Evolutionary conservation across 176 grass and related monocot species (phyloP).

Genomic region (Aegilops tauschii): DNA sequence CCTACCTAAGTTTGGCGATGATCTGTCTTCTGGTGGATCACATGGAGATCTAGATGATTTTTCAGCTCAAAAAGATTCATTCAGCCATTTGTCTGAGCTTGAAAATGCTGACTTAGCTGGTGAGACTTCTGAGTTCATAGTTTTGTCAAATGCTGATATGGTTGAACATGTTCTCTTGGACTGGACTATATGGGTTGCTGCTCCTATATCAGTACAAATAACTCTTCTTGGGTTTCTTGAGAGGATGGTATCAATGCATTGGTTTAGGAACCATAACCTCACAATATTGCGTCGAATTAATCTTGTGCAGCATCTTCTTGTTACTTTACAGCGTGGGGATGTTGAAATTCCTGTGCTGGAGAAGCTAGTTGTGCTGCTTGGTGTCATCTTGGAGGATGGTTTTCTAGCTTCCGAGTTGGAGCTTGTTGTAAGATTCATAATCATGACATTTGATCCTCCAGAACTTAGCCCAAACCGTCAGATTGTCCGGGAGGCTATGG

Average conservation of each 20-base stretch:
- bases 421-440: slow-evolving; percentile 96
- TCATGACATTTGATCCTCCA: slow-evolving; percentile 99
- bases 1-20: slow-evolving; percentile 79
- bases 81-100: slow-evolving; percentile 94
- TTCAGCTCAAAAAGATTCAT: slow-evolving; percentile 87
- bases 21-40: slow-evolving; percentile 86
- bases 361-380: slow-evolving; percentile 96
- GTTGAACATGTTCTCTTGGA: slow-evolving; percentile 97
- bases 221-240: slow-evolving; percentile 95
- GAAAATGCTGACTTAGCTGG: slow-evolving; percentile 77
- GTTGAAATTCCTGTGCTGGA: slow-evolving; percentile 92
- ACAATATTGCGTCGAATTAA: slow-evolving; percentile 94
- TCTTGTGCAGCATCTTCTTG: slow-evolving; percentile 96
- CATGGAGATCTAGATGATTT: slow-evolving; percentile 83
- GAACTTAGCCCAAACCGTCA: slow-evolving; percentile 53
- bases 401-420: slow-evolving; percentile 96
- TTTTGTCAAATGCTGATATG: slow-evolving; percentile 99
- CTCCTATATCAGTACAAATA: slow-evolving; percentile 94
- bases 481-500: slow-evolving; percentile 85
- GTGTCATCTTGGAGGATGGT: slow-evolving; percentile 98
- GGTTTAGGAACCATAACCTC: slow-evolving; percentile 96
- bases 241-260: slow-evolving; percentile 99
- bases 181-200: slow-evolving; percentile 97
- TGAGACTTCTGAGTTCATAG: slow-evolving; percentile 86
- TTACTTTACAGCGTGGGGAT: slow-evolving; percentile 97